phyloP scores from a whole-genome alignment of 495 filamentous ascomycete species.

The Tuber brumale region DNA sequence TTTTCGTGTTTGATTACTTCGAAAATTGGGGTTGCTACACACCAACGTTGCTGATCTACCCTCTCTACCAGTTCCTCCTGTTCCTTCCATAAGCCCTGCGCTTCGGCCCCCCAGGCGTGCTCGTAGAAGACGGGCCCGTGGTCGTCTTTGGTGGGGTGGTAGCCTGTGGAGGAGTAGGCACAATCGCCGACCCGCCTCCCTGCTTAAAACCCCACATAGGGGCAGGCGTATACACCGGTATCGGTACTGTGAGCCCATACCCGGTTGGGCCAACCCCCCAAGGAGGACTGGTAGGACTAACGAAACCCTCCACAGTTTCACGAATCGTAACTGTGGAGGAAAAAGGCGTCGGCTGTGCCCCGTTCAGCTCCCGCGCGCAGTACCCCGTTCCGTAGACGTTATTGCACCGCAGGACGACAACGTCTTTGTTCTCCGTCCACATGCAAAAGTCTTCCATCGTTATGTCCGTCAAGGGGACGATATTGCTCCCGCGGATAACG shows the following conservation, averaged over 20 bases:
- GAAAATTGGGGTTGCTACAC: background rate
- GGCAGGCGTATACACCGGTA: constrained; percentile 33
- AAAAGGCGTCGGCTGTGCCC: constrained; percentile 18
- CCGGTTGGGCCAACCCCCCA: constrained; percentile 28
- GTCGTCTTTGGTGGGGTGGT: background rate
- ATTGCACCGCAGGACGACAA: constrained; percentile 48
- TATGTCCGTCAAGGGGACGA: constrained; percentile 51
- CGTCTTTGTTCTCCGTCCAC: constrained; percentile 53
- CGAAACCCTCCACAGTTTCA: constrained; percentile 17
- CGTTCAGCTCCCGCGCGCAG: constrained; percentile 38
- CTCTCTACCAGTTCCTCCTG: background rate
- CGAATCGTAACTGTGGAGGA: constrained; percentile 23
- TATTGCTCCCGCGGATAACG: constrained; percentile 47
- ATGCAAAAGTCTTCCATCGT: constrained; percentile 53
- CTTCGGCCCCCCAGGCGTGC: background rate
- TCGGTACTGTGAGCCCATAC: constrained; percentile 27
- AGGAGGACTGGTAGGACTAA: constrained; percentile 16
- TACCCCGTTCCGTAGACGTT: constrained; percentile 50
- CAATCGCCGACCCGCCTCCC: background rate
- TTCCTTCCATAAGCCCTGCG: background rate
- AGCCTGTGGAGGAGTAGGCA: background rate
- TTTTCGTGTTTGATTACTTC: background rate
- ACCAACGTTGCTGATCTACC: background rate
- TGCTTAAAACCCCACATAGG: constrained; percentile 12
- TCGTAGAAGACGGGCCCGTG: background rate